phyloP scores from a whole-genome alignment of 345 rosid genomes.

The Gossypium bickii region DNA sequence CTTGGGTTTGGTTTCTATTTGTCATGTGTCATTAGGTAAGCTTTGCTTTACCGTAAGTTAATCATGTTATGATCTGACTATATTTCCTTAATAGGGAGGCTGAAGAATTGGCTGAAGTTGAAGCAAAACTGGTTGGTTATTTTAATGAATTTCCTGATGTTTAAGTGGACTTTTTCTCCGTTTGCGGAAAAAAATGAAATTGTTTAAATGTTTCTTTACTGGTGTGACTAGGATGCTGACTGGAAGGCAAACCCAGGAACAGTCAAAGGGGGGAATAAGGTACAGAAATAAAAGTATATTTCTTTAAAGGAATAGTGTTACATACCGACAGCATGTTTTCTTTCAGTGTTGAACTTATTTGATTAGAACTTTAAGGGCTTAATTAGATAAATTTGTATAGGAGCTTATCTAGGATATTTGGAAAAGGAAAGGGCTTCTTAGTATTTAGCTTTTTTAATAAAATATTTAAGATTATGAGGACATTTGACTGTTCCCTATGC shows the following conservation, averaged over 20 bases:
- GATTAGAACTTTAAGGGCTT: too few relatives aligned
- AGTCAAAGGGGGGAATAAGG: background rate
- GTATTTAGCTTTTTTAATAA: too few relatives aligned
- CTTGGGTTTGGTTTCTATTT: background rate
- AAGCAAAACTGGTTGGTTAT: slow-evolving; percentile 68
- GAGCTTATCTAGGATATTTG: too few relatives aligned
- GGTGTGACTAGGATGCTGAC: background rate
- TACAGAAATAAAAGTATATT: background rate
- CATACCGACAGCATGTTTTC: too few relatives aligned
- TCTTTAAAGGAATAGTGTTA: too few relatives aligned
- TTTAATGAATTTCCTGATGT: background rate
- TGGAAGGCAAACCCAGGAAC: background rate
- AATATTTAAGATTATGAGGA: background rate
- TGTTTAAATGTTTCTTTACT: slow-evolving; percentile 16
- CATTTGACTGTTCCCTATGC: slow-evolving; percentile 3
- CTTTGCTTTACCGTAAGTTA: background rate
- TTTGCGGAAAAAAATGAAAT: background rate
- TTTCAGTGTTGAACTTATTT: too few relatives aligned
- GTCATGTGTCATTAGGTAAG: background rate
- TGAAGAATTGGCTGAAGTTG: slow-evolving; percentile 88
- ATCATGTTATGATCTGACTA: slow-evolving; percentile 8
- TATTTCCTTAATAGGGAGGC: slow-evolving; percentile 42
- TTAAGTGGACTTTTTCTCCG: background rate
- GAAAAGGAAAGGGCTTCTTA: too few relatives aligned
- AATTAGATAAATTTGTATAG: too few relatives aligned